These are phyloP conservation scores for Chloromonas sp. DNA, from an alignment of 163 green algal species.

Conservation along the genomic window DNA sequence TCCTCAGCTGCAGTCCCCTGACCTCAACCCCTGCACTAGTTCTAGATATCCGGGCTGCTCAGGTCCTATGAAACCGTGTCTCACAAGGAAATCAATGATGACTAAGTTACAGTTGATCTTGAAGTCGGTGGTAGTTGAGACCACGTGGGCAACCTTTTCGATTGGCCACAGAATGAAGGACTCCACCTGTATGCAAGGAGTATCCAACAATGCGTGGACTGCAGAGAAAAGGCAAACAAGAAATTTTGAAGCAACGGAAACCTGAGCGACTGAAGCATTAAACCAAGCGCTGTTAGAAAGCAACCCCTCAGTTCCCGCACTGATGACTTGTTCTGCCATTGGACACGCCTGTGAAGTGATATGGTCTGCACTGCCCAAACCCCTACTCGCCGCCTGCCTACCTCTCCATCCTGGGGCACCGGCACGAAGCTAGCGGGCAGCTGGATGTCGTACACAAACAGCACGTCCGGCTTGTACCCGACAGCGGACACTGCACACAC, in stretches of 20 bases:
- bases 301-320: too few relatives aligned
- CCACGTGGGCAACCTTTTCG: conserved; percentile 39
- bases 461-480: conserved; percentile 81
- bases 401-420: conserved; percentile 72
- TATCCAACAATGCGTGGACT: too few relatives aligned
- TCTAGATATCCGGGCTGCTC: background rate
- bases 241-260: too few relatives aligned
- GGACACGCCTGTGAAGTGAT: too few relatives aligned
- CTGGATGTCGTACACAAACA: conserved; percentile 94
- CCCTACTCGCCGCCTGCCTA: background rate
- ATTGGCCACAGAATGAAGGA: conserved; percentile 63
- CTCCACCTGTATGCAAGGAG: conserved; percentile 45
- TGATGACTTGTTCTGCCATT: too few relatives aligned
- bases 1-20: background rate
- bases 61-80: background rate
- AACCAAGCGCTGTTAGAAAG: too few relatives aligned
- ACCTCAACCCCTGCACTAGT: background rate
- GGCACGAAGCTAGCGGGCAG: conserved; percentile 80
- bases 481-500: conserved; percentile 6
- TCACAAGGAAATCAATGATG: background rate
- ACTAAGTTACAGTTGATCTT: conserved; percentile 91
- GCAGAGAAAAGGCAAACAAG: too few relatives aligned
- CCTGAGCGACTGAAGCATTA: too few relatives aligned
- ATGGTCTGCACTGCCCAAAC: too few relatives aligned
- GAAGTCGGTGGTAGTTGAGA: conserved; percentile 54